Percentiles rank a stretch among this genome's conserved stretches.
These are phyloP conservation scores for Draba incana DNA, from an alignment of 345 rosid species.

Conservation along the genomic window DNA sequence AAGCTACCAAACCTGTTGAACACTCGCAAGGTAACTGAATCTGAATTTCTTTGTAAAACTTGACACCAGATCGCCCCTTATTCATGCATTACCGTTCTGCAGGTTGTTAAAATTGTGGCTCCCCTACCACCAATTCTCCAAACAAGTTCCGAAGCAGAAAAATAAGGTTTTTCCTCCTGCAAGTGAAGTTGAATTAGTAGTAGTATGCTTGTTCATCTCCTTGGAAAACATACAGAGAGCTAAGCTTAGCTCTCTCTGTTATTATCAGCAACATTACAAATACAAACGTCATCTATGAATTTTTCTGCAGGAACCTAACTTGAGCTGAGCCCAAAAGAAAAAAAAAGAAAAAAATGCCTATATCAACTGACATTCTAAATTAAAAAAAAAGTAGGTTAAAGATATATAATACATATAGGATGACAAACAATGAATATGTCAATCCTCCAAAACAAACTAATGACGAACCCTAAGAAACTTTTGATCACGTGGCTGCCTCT, in stretches of 20 bases:
- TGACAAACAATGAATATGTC: constrained; percentile 38
- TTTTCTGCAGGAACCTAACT: constrained; percentile 36
- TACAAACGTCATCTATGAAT: constrained; percentile 41
- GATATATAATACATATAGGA: constrained; percentile 41
- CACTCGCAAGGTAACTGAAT: constrained; percentile 53
- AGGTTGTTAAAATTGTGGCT: constrained; percentile 61
- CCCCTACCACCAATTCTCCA: constrained; percentile 59
- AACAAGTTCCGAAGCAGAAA: constrained; percentile 45
- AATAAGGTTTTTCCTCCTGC: constrained; percentile 15
- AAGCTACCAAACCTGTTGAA: constrained; percentile 55
- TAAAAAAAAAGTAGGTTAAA: constrained; percentile 15
- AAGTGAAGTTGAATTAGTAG: constrained; percentile 25
- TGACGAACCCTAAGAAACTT: constrained; percentile 27
- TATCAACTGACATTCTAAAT: constrained; percentile 39
- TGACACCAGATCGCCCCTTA: neutral
- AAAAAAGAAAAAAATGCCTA: constrained; percentile 35
- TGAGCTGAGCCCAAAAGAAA: constrained; percentile 26
- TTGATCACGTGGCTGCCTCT: constrained; percentile 34
- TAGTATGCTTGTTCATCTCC: neutral
- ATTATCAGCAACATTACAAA: constrained; percentile 38
- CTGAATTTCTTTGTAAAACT: neutral
- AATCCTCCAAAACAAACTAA: constrained; percentile 40
- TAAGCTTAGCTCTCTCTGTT: constrained; percentile 36
- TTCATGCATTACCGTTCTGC: constrained; percentile 18
- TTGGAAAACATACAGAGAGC: constrained; percentile 30